A percentile compares a stretch with the other conserved stretches of the same genome.
Evolutionary conservation across 1,284 basidiomycete species (phyloP).

Genomic region (Exobasidium cylindrosporum): DNA sequence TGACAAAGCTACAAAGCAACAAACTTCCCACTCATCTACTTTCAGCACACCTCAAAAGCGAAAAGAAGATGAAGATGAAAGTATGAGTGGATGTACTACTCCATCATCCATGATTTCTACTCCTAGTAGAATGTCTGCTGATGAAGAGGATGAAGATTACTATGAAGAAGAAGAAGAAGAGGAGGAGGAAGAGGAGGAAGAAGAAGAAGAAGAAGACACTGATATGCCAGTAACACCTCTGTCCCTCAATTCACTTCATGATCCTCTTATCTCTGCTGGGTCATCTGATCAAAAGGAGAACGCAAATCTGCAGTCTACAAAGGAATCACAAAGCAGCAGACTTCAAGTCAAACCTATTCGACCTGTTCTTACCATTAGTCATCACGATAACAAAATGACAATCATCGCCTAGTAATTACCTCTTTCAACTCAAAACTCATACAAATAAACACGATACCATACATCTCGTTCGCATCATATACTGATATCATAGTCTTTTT

Average conservation of each 20-base stretch:
- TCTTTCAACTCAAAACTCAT: no score
- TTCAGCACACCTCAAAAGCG: conserved; percentile 8
- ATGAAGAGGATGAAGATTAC: conserved; percentile 26
- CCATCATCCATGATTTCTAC: conserved; percentile 49
- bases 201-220: conserved; percentile 44
- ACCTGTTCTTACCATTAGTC: neutral
- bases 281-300: neutral
- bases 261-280: conserved; percentile 32
- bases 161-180: conserved; percentile 44
- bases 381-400: neutral
- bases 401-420: neutral
- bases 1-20: neutral
- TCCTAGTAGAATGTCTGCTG: conserved; percentile 34
- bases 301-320: neutral
- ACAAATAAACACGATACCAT: no score
- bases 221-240: conserved; percentile 54
- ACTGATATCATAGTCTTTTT: no score
- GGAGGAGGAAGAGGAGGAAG: conserved; percentile 31
- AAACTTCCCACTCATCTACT: neutral
- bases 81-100: conserved; percentile 42
- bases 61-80: conserved; percentile 16
- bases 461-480: no score
- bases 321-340: neutral
- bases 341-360: neutral
- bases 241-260: conserved; percentile 48